A percentile compares a stretch with the other conserved stretches of the same genome.
These are phyloP conservation scores for Ceratobasidium sp. DNA, from an alignment of 1,284 basidiomycete genomes.

Conservation along the genomic window DNA sequence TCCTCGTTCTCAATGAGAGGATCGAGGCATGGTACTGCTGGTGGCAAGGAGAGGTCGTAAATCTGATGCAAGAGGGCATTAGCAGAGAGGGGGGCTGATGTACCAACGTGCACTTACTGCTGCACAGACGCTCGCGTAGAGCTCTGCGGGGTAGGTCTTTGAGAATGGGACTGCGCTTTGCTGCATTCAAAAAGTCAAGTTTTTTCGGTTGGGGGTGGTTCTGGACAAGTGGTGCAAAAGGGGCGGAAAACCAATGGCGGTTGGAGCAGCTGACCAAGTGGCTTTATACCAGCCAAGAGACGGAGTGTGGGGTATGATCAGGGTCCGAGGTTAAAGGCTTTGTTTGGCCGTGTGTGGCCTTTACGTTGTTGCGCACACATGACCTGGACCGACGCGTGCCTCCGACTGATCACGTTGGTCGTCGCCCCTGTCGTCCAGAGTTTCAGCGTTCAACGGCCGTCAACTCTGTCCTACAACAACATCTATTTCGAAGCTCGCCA, in stretches of 20 bases:
- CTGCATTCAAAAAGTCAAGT: constrained; percentile 27
- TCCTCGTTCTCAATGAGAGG: constrained; percentile 65
- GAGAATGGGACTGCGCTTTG: background rate
- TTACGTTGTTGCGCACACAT: constrained; percentile 30
- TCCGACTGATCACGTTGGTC: constrained; percentile 7
- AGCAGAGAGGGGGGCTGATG: background rate
- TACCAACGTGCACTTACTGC: background rate
- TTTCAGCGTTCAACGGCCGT: constrained; percentile 11
- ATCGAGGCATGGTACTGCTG: constrained; percentile 69
- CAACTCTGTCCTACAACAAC: background rate
- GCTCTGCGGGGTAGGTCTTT: constrained; percentile 23
- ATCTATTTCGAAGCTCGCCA: background rate
- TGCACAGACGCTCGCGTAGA: constrained; percentile 34
- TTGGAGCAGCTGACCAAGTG: constrained; percentile 15
- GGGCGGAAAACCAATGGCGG: background rate
- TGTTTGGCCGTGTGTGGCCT: constrained; percentile 8
- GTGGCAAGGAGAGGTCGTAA: constrained; percentile 68
- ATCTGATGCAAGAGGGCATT: constrained; percentile 50
- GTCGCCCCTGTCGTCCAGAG: background rate
- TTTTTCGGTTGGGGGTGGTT: background rate
- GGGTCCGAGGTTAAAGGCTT: constrained; percentile 8
- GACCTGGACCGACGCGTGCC: constrained; percentile 25
- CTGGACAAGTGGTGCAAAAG: too few relatives aligned
- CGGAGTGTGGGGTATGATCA: constrained; percentile 30
- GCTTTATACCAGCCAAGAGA: constrained; percentile 16